phyloP scores from a whole-genome alignment of 306 rosid genomes.

The Lathyrus aphaca region DNA sequence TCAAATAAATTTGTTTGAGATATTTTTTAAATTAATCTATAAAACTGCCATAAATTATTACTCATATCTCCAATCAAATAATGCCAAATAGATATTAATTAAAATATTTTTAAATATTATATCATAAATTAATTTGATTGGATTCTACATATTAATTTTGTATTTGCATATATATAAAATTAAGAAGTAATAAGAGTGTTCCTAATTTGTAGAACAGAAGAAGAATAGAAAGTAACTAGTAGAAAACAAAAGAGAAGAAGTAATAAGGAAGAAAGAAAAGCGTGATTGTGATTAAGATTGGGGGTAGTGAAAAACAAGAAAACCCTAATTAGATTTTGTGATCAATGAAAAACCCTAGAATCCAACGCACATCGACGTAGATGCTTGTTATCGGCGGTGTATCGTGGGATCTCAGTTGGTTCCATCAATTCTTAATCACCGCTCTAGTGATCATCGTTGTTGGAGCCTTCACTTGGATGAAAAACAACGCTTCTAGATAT shows the following conservation, averaged over 20 bases:
- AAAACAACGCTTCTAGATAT: slow-evolving; percentile 85
- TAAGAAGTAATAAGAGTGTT: neutral
- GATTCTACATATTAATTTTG: too few species aligned
- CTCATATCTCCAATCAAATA: too few species aligned
- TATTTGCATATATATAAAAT: too few species aligned
- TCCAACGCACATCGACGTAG: slow-evolving; percentile 50
- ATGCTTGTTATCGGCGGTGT: slow-evolving; percentile 84
- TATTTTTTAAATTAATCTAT: too few species aligned
- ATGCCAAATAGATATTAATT: too few species aligned
- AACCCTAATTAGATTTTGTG: slow-evolving; percentile 32
- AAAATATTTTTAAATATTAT: too few species aligned
- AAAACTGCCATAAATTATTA: too few species aligned
- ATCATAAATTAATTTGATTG: too few species aligned
- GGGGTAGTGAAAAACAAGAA: neutral
- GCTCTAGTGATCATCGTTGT: slow-evolving; percentile 45
- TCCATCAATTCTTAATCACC: slow-evolving; percentile 64
- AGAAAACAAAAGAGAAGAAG: neutral
- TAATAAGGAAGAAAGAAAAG: neutral
- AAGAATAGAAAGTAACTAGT: neutral
- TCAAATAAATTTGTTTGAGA: too few species aligned
- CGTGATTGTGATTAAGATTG: slow-evolving; percentile 8
- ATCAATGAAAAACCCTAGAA: slow-evolving; percentile 45
- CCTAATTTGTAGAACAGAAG: neutral
- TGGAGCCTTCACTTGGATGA: slow-evolving; percentile 65
- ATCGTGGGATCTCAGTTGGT: slow-evolving; percentile 87